Conservation (phyloP, 306 rosid species). For the Casuarina cunninghamiana region DNA sequence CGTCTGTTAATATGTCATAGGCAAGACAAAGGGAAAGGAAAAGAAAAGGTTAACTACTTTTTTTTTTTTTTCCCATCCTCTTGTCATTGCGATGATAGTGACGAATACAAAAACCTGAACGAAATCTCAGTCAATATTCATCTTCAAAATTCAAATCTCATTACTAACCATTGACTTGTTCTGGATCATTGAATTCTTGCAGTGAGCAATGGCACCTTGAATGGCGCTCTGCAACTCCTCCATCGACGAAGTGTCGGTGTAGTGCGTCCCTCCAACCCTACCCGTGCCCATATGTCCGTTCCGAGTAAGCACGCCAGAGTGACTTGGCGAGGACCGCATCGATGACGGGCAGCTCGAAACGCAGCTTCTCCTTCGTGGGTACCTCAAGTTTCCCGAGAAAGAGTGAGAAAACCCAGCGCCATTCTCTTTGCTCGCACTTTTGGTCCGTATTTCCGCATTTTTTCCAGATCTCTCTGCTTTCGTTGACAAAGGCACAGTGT, state of each 20-base stretch:
- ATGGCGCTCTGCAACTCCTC: conserved; percentile 97
- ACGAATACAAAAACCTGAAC: neutral
- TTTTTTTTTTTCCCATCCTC: neutral
- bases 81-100: conserved; percentile 7
- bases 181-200: conserved; percentile 76
- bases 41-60: neutral
- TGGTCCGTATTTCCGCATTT: conserved; percentile 1
- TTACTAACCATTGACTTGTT: conserved; percentile 49
- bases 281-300: conserved; percentile 21
- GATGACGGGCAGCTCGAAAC: conserved; percentile 91
- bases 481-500: conserved; percentile 8
- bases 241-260: conserved; percentile 58
- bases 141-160: conserved; percentile 37
- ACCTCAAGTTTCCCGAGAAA: conserved; percentile 78
- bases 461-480: conserved; percentile 38
- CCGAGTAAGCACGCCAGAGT: conserved; percentile 69
- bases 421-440: conserved; percentile 26
- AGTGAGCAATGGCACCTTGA: conserved; percentile 96
- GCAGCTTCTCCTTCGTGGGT: conserved; percentile 61
- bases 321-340: conserved; percentile 80
- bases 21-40: neutral
- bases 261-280: neutral
- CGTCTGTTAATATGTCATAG: conserved; percentile 21
- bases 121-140: conserved; percentile 2
- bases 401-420: conserved; percentile 57